Percentiles rank a stretch among this genome's conserved stretches.
These are phyloP conservation scores for Murraya paniculata DNA, from an alignment of 345 rosid species.

Conservation along the genomic window DNA sequence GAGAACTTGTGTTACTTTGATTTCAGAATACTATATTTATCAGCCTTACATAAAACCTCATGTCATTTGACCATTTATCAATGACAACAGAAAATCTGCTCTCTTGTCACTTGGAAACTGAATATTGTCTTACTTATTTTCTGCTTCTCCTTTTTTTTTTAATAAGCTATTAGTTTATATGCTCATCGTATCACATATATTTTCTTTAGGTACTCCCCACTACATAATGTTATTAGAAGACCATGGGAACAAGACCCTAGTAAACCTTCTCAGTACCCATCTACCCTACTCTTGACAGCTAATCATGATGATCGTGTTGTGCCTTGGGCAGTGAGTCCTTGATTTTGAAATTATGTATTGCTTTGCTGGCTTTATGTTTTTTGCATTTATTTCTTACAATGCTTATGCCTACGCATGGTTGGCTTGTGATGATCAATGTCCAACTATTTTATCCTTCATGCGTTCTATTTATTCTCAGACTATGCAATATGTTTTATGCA, in stretches of 20 bases:
- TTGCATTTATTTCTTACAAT: not conserved
- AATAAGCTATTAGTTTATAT: not conserved
- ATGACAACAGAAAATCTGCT: too few relatives aligned
- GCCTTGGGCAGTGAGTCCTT: too few relatives aligned
- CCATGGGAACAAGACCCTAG: conserved; percentile 71
- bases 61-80: too few relatives aligned
- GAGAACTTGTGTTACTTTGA: too few relatives aligned
- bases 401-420: not conserved
- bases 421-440: not conserved
- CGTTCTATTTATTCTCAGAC: conserved; percentile 41
- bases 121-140: too few relatives aligned
- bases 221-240: conserved; percentile 89
- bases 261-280: conserved; percentile 57
- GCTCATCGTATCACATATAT: not conserved
- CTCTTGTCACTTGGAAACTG: too few relatives aligned
- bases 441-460: not conserved
- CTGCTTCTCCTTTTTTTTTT: too few relatives aligned
- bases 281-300: conserved; percentile 93
- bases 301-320: conserved; percentile 67
- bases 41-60: too few relatives aligned
- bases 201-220: conserved; percentile 73
- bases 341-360: conserved; percentile 25
- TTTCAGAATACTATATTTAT: too few relatives aligned
- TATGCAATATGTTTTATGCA: too few relatives aligned
- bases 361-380: not conserved